Base-by-base conservation (phyloP, 768 basidiomycete species). In the Mycena chlorophos region DNA sequence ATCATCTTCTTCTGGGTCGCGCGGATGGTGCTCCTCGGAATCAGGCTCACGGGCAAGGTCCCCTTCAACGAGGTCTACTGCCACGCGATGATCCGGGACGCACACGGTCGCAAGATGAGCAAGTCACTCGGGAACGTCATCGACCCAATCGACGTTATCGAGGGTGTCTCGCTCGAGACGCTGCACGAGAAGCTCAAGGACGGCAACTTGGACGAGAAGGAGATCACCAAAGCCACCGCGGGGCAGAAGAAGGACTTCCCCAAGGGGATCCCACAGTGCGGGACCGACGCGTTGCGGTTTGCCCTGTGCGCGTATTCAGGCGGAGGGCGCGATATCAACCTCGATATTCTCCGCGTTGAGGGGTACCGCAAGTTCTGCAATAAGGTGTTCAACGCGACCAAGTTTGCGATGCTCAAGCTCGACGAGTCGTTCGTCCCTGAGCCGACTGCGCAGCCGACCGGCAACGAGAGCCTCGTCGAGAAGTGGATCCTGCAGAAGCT, bases 1-100 rank as follows among this genome's bases (percentile, higher is more conserved):
- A 98, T 98, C 65, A 72, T 99, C n/a, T 95, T 95, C 81, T 98
- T 98, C 84, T 99, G 97, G 97, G 96, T 98, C 5, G 95, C 97
- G 16, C 89, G 97, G 39, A 99, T 98, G 96, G 96, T 91, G 47
- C 75, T 99, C 66, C 85, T 98, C 30, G 96, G 97, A 39, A 74
- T 93, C 64, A 81, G 88, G 54, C 84, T 98, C 43, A 99, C 97
- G 0, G 94, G 82, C 25, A 71, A 89, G 65, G 83, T 99, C 78
- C 97, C 97, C 1, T 99, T 98, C 82, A 79, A 84, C 46, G 95
- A 99, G 73, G 95, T 98, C 8, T 85, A 88, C 68, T 98, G 95
- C 73, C 97, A 98, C 67, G 95, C 96, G 20, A 97, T 99, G 94
- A 88, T 99, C 65, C 92, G 97, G 40, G 97, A 99, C 67, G 96